Base-by-base conservation (phyloP, 441 rosid species). In the Adansonia grandidieri region DNA sequence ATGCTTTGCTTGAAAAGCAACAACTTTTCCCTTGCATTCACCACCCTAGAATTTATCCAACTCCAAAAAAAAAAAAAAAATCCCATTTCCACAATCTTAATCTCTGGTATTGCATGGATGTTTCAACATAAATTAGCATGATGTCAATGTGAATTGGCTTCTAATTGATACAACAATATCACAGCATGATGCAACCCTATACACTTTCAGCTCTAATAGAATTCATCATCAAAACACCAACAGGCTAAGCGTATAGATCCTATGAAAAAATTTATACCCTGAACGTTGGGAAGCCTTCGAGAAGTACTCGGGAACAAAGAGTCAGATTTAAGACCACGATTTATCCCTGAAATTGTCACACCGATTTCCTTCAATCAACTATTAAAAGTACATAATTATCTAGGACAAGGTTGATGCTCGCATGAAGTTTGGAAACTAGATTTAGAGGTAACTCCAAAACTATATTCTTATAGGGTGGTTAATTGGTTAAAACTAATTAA, bases 141-240 rank as follows among this genome's bases (percentile, higher is more conserved):
- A n/a, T n/a, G n/a, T 69, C 60, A 54, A 71, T 32, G 48, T 28
- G 28, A 53, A 8, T 32, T 32, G 53, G 48, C 75, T 32, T 32
- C 14, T 71, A 53, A 53, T 71, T 54, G 37, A 17, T 72, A 72
- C 63, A 72, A 72, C 32, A 72, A 72, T 54, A n/a, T 54, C 48
- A 56, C 45, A 42, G 56, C 50, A 37, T 40, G 20, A 24, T n/a
- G 48, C n/a, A 72, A 56, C 32, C 20, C 37, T 37, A 15, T 9
- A 37, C 75, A 37, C 1, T 37, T 40, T 72, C 10, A 32, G 44
- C 17, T 28, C 45, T 24, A 70, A 11, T 32, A 19, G 9, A 9
- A 24, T 17, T 44, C 19, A 67, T 50, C 28, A 32, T 10, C 50
- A 9, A 44, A 58, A 57, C 53, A 73, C 15, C 6, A 6, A 37